phyloP scores from a whole-genome alignment of 192 early-diverging fungal species.

The Polychytrium aggregatum region DNA sequence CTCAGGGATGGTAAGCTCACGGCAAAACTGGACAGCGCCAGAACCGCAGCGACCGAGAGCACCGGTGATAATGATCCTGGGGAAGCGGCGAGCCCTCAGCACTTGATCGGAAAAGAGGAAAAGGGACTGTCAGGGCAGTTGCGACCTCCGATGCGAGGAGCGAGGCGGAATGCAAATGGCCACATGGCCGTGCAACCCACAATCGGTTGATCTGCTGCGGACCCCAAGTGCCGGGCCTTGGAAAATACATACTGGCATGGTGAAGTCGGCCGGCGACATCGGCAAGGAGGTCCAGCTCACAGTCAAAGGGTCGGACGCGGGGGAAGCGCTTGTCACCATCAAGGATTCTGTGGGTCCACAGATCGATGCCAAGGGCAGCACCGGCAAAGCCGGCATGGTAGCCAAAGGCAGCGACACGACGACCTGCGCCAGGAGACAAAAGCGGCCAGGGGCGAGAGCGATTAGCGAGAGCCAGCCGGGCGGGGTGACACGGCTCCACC shows the following conservation, averaged over 20 bases:
- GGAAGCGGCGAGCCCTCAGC: constrained; percentile 52
- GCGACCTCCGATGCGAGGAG: no score
- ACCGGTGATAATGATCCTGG: constrained; percentile 94
- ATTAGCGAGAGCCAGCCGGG: no score
- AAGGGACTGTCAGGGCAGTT: no score
- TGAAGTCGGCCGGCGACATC: no score
- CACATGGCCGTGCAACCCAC: no score
- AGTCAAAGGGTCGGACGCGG: constrained; percentile 8
- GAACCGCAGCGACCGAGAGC: constrained; percentile 90
- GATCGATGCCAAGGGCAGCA: constrained; percentile 78
- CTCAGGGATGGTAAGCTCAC: constrained; percentile 70
- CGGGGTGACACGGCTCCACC: no score
- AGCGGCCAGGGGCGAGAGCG: neutral
- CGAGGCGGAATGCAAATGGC: no score
- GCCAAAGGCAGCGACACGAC: constrained; percentile 93
- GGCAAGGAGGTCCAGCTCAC: no score
- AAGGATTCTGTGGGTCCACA: constrained; percentile 56
- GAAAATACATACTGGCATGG: no score
- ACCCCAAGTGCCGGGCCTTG: no score
- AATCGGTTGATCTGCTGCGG: no score
- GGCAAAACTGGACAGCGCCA: constrained; percentile 77
- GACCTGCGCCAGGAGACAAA: constrained; percentile 26
- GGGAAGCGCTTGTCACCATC: constrained; percentile 17
- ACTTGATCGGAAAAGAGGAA: no score
- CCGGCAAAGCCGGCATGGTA: constrained; percentile 97